Conservation (phyloP, 495 filamentous ascomycete genomes). For the Cercophora scortea region DNA sequence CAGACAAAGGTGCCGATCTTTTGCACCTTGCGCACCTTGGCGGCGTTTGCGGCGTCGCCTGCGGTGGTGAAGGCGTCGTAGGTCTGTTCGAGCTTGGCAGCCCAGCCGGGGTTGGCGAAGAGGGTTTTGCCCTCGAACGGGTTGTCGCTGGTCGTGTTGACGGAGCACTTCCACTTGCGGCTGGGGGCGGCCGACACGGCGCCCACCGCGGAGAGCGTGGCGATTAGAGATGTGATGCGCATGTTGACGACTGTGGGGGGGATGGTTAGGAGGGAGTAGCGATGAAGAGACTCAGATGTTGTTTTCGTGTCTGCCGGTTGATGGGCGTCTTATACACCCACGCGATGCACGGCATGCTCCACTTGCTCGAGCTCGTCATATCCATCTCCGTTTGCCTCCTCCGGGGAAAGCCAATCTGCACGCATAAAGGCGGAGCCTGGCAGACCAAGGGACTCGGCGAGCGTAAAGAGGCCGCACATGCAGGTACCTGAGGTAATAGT, state of each 20-base stretch:
- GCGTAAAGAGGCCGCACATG: too few species aligned
- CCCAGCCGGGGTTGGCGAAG: conserved; percentile 48
- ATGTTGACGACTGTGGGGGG: neutral
- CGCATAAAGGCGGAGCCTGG: too few species aligned
- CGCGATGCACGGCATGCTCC: too few species aligned
- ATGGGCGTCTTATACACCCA: too few species aligned
- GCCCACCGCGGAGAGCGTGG: conserved; percentile 6
- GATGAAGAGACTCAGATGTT: too few species aligned
- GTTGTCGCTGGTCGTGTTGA: conserved; percentile 20
- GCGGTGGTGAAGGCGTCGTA: conserved; percentile 37
- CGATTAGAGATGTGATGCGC: conserved; percentile 3
- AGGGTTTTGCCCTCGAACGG: conserved; percentile 45
- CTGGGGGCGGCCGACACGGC: conserved; percentile 1
- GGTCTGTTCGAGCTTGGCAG: conserved; percentile 40
- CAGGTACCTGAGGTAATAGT: too few species aligned
- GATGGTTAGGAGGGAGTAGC: too few species aligned
- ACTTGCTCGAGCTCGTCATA: too few species aligned
- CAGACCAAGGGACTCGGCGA: too few species aligned
- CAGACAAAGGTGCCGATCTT: conserved; percentile 50
- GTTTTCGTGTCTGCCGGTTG: too few species aligned
- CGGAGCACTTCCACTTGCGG: neutral
- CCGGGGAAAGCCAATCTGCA: too few species aligned
- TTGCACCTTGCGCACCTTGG: conserved; percentile 35
- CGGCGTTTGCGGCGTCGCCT: conserved; percentile 27
- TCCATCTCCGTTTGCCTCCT: too few species aligned